Evolutionary conservation across 768 basidiomycete genomes (phyloP).

Genomic region (Leccinellum rugosiceps): DNA sequence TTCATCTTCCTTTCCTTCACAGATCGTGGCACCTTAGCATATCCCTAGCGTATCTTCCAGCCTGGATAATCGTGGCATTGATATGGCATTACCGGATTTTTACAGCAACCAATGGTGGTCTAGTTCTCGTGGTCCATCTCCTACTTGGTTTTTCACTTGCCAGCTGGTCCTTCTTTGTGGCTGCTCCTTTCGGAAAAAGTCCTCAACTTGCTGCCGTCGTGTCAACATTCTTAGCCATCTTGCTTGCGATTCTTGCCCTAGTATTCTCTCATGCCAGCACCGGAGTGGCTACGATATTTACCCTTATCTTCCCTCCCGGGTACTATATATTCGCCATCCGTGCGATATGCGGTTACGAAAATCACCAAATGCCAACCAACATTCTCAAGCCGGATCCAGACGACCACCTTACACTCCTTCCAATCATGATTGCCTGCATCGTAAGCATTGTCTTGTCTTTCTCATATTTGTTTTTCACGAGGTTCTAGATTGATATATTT

Average conservation of each 20-base stretch:
- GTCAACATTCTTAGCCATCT: slow-evolving; percentile 61
- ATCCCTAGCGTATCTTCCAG: slow-evolving; percentile 67
- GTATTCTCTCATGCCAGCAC: slow-evolving; percentile 43
- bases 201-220: slow-evolving; percentile 68
- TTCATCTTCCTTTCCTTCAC: not conserved
- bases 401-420: slow-evolving; percentile 48
- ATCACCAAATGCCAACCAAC: slow-evolving; percentile 51
- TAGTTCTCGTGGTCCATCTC: slow-evolving; percentile 63
- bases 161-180: slow-evolving; percentile 70
- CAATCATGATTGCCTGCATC: slow-evolving; percentile 59
- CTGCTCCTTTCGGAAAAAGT: slow-evolving; percentile 67
- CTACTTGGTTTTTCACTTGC: slow-evolving; percentile 65
- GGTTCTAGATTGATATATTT: slow-evolving; percentile 61
- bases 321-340: slow-evolving; percentile 73
- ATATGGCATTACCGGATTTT: slow-evolving; percentile 71
- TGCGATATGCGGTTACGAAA: slow-evolving; percentile 67
- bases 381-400: slow-evolving; percentile 60
- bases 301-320: slow-evolving; percentile 70
- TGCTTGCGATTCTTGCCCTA: slow-evolving; percentile 65
- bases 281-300: slow-evolving; percentile 55
- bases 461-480: not conserved
- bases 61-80: slow-evolving; percentile 66
- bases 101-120: slow-evolving; percentile 50
- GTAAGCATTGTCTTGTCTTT: slow-evolving; percentile 39
- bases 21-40: slow-evolving; percentile 66